Evolutionary conservation across 2,329 filamentous ascomycete genomes (phyloP), one percentile per base, ranked within the genome.

Genomic region (Phyllosticta capitalensis): DNA sequence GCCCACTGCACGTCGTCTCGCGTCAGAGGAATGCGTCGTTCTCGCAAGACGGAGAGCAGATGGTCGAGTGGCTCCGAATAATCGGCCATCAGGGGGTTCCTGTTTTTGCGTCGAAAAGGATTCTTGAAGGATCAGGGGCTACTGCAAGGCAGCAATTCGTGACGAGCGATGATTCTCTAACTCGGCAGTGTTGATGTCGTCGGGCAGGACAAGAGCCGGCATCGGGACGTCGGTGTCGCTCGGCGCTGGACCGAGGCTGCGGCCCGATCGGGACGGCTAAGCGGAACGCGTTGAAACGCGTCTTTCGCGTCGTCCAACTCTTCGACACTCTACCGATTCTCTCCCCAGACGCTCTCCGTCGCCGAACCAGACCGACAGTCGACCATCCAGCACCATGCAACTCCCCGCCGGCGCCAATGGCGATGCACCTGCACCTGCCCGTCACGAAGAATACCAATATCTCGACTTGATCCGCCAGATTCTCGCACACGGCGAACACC

Each of bases 391-490:
- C 20, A 49, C 20, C 54, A 26, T 49, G 21, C 45, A 54, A 20
- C 22, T 26, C 1, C 19, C 52, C 3, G 26, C 52, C 38, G 38
- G 38, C n/a, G 38, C 38, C 14, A 45, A 45, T n/a, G 17, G 38
- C 17, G 38, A 22, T 10, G 21, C 50, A 5, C 19, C 24, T 52
- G 21, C 24, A 17, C 30, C 28, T 12, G 2, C 45, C 2, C 50
- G 66, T 4, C 90, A 96, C 69, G 92, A 97, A 78, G 94, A 99
- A 76, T 80, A 91, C 69, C 94, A 97, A 75, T 99, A 99, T 72
- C 85, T 99, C 61, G 82, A 92, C 67, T 82, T 99, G 24, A 90
- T 97, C 63, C 87, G 85, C 65, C 83, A 90, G 65, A 96, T 97
- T 68, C 80, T 99, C 17, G 78, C 84, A 17, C 77, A 83, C 24